phyloP scores from a whole-genome alignment of 2,329 filamentous ascomycete genomes.

The Fusarium veterinarium region DNA sequence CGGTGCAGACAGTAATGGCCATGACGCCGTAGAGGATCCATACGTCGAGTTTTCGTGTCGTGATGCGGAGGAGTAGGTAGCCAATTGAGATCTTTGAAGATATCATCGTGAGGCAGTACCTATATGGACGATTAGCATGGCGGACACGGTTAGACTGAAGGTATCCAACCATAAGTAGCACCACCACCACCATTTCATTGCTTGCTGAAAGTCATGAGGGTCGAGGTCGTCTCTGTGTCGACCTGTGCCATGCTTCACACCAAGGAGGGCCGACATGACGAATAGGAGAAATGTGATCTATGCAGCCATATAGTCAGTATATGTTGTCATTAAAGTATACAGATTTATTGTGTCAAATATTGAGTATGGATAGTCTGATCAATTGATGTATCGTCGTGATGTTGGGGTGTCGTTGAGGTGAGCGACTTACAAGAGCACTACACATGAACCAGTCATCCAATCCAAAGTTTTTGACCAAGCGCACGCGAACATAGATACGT shows the following conservation, averaged over 20 bases:
- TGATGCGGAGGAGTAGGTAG: conserved; percentile 56
- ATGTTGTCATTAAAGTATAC: not conserved
- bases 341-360: not conserved
- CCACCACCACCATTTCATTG: conserved; percentile 54
- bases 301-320: not conserved
- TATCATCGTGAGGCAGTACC: conserved; percentile 52
- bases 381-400: not conserved
- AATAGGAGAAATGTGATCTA: conserved; percentile 54
- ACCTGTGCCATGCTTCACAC: conserved; percentile 56
- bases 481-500: conserved; percentile 50
- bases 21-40: conserved; percentile 53
- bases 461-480: conserved; percentile 53
- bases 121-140: not conserved
- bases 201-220: conserved; percentile 40
- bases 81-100: conserved; percentile 57
- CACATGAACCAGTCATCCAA: conserved; percentile 55
- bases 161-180: conserved; percentile 47
- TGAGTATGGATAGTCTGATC: not conserved
- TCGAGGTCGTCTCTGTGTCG: conserved; percentile 50
- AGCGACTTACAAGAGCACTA: conserved; percentile 46
- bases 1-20: conserved; percentile 50
- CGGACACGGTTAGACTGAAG: no score
- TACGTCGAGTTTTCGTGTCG: conserved; percentile 48
- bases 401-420: not conserved
- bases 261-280: conserved; percentile 48